Evolutionary conservation across 768 basidiomycete species (phyloP), one percentile per base, ranked within the genome.

Genomic region (Mycena haematopus): DNA sequence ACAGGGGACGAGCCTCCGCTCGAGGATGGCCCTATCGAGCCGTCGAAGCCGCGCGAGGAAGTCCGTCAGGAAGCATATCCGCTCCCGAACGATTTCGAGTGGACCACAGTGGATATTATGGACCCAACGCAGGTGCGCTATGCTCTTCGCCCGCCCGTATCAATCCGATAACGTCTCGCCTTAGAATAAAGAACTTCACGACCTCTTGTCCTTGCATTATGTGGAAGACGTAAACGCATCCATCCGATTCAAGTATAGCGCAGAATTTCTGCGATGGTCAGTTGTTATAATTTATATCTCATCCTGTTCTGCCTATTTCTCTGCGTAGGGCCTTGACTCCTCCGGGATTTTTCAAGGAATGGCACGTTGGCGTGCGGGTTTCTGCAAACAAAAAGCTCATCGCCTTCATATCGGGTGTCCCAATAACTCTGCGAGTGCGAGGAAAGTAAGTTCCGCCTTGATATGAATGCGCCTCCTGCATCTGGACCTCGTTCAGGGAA

Each of bases 331-430:
- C 96, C 8, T 79, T 99, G 36, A 92, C 87, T 67, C 95, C 96
- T 29, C 97, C 97, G 24, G 96, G 95, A 2, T 99, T 95, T 73
- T 79, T 86, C 70, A 88, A 89, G 65, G 93, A 96, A 74, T 99
- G 97, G 96, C 96, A 98, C 72, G 77, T 99, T 58, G 97, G 96
- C 31, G 95, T 99, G 21, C 88, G 97, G 25, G 95, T 96, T 6
- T 84, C 86, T n/a, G 88, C 92, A 10, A 97, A 90, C 69, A 91
- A 91, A 75, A 98, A 95, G 74, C 84, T 99, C 1, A 94, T 99
- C n/a, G 97, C 93, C 2, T 99, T 99, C 74, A 98, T 99, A 65
- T 90, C 93, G 19, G 97, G 94, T 44, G 87, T 99, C 22, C 95
- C 96, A 5, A 82, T 98, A 61, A 86, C 84, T 6, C 77, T 98